Evolutionary conservation across 2,329 filamentous ascomycete genomes (phyloP).

Genomic region (Aurifilum marmelostoma): DNA sequence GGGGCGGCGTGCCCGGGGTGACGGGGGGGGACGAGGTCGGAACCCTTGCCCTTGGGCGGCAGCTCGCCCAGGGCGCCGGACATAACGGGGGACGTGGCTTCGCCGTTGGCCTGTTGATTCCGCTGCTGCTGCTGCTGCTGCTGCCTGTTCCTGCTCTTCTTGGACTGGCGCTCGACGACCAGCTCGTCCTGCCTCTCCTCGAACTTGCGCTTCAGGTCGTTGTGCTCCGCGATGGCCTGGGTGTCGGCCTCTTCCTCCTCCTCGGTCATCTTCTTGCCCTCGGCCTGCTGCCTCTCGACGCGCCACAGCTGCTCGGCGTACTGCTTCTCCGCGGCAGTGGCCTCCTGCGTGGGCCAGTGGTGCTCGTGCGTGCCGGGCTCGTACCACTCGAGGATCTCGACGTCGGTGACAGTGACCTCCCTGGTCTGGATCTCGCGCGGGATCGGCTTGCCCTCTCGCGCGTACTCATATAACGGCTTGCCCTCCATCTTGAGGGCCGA

Average conservation of each 20-base stretch:
- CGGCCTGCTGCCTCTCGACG: conserved; percentile 59
- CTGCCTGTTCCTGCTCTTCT: conserved; percentile 40
- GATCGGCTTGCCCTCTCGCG: conserved; percentile 82
- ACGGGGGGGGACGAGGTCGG: conserved; percentile 58
- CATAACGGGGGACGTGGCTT: conserved; percentile 51
- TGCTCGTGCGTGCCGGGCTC: conserved; percentile 80
- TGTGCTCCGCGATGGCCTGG: conserved; percentile 58
- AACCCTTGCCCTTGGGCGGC: conserved; percentile 49
- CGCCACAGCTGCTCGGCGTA: conserved; percentile 74
- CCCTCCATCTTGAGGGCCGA: conserved; percentile 92
- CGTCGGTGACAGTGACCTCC: conserved; percentile 73
- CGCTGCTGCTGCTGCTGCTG: not conserved
- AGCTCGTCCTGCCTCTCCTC: conserved; percentile 61
- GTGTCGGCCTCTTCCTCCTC: conserved; percentile 60
- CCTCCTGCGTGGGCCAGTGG: conserved; percentile 79
- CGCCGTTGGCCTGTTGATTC: conserved; percentile 32
- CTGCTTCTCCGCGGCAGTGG: conserved; percentile 72
- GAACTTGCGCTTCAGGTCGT: conserved; percentile 61
- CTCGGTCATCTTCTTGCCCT: conserved; percentile 52
- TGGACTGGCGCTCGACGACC: conserved; percentile 53
- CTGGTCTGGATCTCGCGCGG: conserved; percentile 83
- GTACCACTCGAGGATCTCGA: conserved; percentile 84
- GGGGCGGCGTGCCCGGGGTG: conserved; percentile 52
- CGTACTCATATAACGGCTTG: conserved; percentile 95
- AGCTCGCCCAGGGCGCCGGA: conserved; percentile 59